A percentile compares a stretch with the other conserved stretches of the same genome.
Evolutionary conservation across 352 stramenopile species (phyloP).

Genomic region (Globisporangium recalcitrans): DNA sequence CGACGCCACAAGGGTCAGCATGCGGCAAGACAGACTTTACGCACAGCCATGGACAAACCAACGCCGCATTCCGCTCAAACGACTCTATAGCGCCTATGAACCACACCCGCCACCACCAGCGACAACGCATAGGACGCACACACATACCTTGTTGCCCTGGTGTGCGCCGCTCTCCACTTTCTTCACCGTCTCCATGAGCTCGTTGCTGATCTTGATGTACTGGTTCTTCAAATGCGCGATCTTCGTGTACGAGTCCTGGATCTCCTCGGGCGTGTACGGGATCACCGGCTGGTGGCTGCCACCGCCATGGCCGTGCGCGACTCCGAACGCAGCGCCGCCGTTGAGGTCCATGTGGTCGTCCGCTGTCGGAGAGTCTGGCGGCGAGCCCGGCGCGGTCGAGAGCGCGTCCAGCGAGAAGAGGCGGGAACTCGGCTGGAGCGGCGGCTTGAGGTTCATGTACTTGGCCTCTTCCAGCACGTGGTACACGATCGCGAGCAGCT

Average conservation of each 20-base stretch:
- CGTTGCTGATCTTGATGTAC: constrained; percentile 69
- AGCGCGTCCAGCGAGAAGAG: constrained; percentile 58
- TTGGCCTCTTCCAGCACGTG: constrained; percentile 80
- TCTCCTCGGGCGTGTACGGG: constrained; percentile 73
- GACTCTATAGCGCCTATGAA: background rate
- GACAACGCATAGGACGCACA: background rate
- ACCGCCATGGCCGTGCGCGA: constrained; percentile 20
- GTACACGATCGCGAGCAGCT: constrained; percentile 68
- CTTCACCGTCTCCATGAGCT: constrained; percentile 57
- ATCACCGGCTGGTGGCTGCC: constrained; percentile 44
- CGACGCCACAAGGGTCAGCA: background rate
- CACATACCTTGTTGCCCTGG: constrained; percentile 11
- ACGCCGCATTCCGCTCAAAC: background rate
- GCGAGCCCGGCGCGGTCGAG: constrained; percentile 30
- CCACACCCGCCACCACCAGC: background rate
- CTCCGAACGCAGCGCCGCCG: constrained; percentile 28
- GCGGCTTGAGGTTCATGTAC: constrained; percentile 81
- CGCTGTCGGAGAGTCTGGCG: constrained; percentile 27
- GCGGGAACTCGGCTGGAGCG: constrained; percentile 71
- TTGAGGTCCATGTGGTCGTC: constrained; percentile 59
- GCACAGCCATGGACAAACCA: background rate
- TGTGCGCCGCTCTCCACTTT: constrained; percentile 28
- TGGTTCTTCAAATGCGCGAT: constrained; percentile 72
- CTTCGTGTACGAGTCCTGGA: constrained; percentile 84
- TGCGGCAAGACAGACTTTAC: background rate